phyloP scores from a whole-genome alignment of 495 filamentous ascomycete species.

The Neurospora sp. region DNA sequence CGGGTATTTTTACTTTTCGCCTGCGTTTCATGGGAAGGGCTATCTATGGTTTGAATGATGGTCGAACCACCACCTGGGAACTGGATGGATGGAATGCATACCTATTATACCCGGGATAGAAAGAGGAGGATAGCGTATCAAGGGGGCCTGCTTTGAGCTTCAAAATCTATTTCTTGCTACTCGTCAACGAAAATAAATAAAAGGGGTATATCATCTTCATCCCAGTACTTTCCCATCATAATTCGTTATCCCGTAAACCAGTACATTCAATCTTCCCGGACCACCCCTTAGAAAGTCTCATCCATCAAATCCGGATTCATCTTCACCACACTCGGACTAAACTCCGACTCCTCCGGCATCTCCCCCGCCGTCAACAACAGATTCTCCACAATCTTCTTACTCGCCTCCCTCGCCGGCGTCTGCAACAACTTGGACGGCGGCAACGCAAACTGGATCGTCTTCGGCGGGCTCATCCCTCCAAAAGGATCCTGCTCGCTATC shows the following conservation, averaged over 20 bases:
- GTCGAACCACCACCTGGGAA: background rate
- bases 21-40: background rate
- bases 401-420: conserved; percentile 91
- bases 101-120: background rate
- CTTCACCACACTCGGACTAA: conserved; percentile 67
- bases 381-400: conserved; percentile 84
- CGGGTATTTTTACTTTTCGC: background rate
- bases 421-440: conserved; percentile 79
- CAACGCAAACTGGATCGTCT: conserved; percentile 94
- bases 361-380: conserved; percentile 77
- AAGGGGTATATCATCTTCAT: too few relatives aligned
- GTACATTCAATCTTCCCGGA: too few relatives aligned
- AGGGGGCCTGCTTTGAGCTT: background rate
- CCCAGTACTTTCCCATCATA: too few relatives aligned
- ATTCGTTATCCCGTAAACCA: too few relatives aligned
- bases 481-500: conserved; percentile 54
- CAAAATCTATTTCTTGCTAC: too few relatives aligned
- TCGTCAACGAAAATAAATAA: too few relatives aligned
- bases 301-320: conserved; percentile 55
- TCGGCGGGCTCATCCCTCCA: conserved; percentile 75
- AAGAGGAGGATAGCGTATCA: background rate
- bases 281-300: conserved; percentile 39
- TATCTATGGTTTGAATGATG: background rate
- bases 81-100: background rate
- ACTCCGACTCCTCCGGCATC: conserved; percentile 46